Base-by-base conservation (phyloP, 2,329 filamentous ascomycete genomes). In the Colletotrichum brevisporum region DNA sequence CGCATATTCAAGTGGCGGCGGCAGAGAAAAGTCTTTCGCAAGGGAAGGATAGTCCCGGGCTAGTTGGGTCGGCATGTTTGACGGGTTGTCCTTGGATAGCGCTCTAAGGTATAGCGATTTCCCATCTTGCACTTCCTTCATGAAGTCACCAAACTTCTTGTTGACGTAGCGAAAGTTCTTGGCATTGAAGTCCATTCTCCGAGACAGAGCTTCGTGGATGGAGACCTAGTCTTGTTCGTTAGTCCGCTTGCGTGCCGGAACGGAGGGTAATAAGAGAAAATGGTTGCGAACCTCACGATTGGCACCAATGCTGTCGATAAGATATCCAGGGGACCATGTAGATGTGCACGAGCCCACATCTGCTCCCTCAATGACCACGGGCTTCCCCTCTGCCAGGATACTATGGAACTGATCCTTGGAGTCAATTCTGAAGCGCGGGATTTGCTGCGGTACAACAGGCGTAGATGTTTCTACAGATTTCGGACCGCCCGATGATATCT, bases 161-260 rank as follows among this genome's bases (percentile, higher is more conserved):
- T 89, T 93, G 9, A 87, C 83, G 76, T 97, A 97, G 45, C 83
- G 81, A 76, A 97, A 97, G 78, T 97, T 97, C 79, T 97, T 97
- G 53, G 85, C 83, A 66, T 90, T 90, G 76, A 97, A 97, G 73
- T 93, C 91, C 91, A 97, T 94, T 53, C 87, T 87, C 36, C 88
- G 83, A 5, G 83, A 85, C 6, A 84, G 79, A 21, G 91, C 89
- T 72, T 93, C 88, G 75, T 97, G 94, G 5, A 97, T 88, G 12
- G 94, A 84, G 15, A 97, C 87, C 87, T 93, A 36, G 2, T 36
- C 16, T 47, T n/a, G 21, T 6, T 6, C 13, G 53, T 64, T 24
- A 64, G 45, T 36, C 3, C 6, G 47, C 5, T 3, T 12, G 21
- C 18, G 3, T 12, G 13, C 18, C 3, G 12, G 9, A 18, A 50